Evolutionary conservation across 257 asterid genomes (phyloP), one percentile per base, ranked within the genome.

Genomic region (Lycium ferocissimum): DNA sequence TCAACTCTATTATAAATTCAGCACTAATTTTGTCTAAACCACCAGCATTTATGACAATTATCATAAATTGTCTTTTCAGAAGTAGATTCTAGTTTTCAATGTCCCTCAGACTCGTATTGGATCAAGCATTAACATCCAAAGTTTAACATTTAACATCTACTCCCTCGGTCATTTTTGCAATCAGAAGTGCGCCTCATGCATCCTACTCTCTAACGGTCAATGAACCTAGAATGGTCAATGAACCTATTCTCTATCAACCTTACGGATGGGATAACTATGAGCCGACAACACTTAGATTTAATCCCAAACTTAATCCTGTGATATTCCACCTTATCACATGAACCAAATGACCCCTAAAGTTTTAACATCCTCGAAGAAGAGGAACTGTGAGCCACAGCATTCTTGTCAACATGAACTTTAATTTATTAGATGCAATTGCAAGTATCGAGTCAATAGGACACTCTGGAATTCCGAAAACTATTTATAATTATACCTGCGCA

Each of bases 401-500:
- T 53, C 20, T 49, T 49, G 3, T 47, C 81, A 20, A 22, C 13
- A 49, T 33, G 22, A 47, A 75, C 45, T 49, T 53, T 20, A 75
- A 13, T 47, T 43, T 12, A 49, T 49, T 75, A 20, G 62, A 75
- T 75, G 61, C 62, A 75, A 40, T 20, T 0, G 20, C 40, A 75
- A 75, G 15, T 4, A 53, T 53, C 0, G n/a, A 26, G 82, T 53
- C 15, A 53, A 26, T 51, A 14, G 13, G 53, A 76, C 82, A 51
- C 47, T 3, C 20, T 7, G 14, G 47, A 51, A 1, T 43, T 72
- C 5, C 20, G 1, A 26, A 45, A 33, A 10, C 35, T 22, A 26
- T 26, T 26, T 26, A 53, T 26, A 9, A 45, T 26, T 26, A 69
- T 84, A 96, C 98, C 95, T 92, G 95, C 22, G 84, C 97, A 78